Evolutionary conservation across 495 filamentous ascomycete genomes (phyloP), one percentile per base, ranked within the genome.

Genomic region (Penicillium maclennaniae): DNA sequence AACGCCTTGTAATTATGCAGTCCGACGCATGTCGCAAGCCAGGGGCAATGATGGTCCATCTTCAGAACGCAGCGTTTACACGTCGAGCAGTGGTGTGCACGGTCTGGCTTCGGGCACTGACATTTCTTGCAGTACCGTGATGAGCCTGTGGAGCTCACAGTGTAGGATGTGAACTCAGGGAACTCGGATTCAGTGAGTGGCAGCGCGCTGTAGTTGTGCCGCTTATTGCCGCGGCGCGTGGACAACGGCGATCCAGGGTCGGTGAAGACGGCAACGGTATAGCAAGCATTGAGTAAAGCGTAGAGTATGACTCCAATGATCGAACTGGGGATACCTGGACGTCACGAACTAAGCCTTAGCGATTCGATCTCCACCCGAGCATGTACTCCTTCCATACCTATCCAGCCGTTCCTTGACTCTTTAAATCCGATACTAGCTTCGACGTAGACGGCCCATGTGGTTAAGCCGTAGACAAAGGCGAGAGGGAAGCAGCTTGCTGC

Each of bases 11-110:
- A 95, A 71, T 97, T 98, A 60, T 83, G 80, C 51, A 98, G 71
- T 21, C 95, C 95, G 43, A 98, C 87, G 65, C 93, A 98, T 3
- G 89, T 97, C 17, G 95, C 93, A 43, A 97, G 79, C 93, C 93
- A 98, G 6, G 93, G 93, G 62, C 93, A 98, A 73, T 98, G 93
- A 69, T 98, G 93, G 68, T 98, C 93, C 93, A 98, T 98, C 72
- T 97, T 97, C 64, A 97, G 76, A 10, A 98, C 92, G 67, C 93
- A 98, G 55, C 86, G 84, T 50, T 85, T 83, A 70, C 93, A 98
- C 14, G 89, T 89, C 12, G 87, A 92, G 78, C 93, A 98, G 76
- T 98, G 93, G 66, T 98, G 93, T 31, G 95, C 83, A 26, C 93
- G 92, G 71, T 97, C 95, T 39, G 93, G 93, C 73, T 98, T 98